Conservation (phyloP, 345 rosid genomes). For the Raphanus sativus region DNA sequence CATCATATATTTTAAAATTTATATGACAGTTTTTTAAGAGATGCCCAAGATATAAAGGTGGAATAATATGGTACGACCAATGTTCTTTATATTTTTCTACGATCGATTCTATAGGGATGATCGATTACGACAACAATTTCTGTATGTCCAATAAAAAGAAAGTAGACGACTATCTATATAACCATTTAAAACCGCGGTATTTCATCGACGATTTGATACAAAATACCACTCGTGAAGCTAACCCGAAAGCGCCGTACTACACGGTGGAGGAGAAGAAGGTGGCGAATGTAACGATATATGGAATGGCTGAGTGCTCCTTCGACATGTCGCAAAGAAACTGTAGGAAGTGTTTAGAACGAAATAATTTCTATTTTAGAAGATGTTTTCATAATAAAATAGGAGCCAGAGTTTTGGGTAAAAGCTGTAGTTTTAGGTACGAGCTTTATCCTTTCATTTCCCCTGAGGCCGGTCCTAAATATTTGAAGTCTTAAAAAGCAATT, state of each 20-base stretch:
- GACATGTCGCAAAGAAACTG: neutral
- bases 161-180: constrained; percentile 33
- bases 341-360: neutral
- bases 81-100: constrained; percentile 51
- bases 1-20: neutral
- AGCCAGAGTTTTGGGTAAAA: neutral
- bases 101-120: constrained; percentile 33
- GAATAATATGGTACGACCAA: constrained; percentile 47
- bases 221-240: neutral
- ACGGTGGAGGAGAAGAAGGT: neutral
- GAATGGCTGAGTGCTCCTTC: neutral
- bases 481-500: neutral
- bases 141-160: constrained; percentile 27
- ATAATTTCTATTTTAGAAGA: neutral
- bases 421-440: constrained; percentile 1
- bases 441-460: neutral
- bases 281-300: neutral
- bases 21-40: constrained; percentile 3
- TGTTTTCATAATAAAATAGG: neutral
- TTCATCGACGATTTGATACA: neutral
- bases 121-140: constrained; percentile 41
- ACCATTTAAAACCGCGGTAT: constrained; percentile 17
- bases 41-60: constrained; percentile 34
- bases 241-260: neutral
- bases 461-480: neutral